A percentile compares a stretch with the other conserved stretches of the same genome.
Evolutionary conservation across 2,329 filamentous ascomycete species (phyloP).

Genomic region (Sordariomycetes sp.): DNA sequence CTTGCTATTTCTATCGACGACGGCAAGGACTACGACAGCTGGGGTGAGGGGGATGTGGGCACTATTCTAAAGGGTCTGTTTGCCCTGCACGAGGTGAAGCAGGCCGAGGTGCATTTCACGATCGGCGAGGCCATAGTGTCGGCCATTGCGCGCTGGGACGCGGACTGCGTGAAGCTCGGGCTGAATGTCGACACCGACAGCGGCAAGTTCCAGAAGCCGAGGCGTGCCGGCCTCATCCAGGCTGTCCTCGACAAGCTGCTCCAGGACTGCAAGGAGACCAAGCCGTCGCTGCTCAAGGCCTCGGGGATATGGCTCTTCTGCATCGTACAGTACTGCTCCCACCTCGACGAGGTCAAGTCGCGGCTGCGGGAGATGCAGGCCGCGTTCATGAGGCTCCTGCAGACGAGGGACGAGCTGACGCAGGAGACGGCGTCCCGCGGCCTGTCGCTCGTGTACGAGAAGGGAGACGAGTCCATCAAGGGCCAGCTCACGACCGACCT

Average conservation of each 20-base stretch:
- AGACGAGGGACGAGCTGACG: constrained; percentile 83
- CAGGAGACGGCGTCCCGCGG: constrained; percentile 92
- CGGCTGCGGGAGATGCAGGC: constrained; percentile 70
- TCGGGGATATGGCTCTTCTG: constrained; percentile 94
- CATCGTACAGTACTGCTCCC: constrained; percentile 80
- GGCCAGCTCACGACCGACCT: constrained; percentile 79
- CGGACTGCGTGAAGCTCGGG: constrained; percentile 63
- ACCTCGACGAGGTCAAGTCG: constrained; percentile 61
- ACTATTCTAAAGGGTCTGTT: constrained; percentile 60
- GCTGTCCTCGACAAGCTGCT: constrained; percentile 63
- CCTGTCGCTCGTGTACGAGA: constrained; percentile 86
- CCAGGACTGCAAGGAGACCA: constrained; percentile 68
- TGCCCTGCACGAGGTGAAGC: constrained; percentile 70
- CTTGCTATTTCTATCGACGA: constrained; percentile 54
- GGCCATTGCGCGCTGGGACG: constrained; percentile 71
- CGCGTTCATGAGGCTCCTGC: constrained; percentile 79
- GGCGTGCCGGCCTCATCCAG: constrained; percentile 30
- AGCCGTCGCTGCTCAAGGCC: constrained; percentile 81
- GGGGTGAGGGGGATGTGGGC: constrained; percentile 29
- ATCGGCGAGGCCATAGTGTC: constrained; percentile 82
- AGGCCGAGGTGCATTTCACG: constrained; percentile 80
- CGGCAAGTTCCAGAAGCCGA: constrained; percentile 23
- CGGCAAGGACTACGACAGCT: constrained; percentile 17
- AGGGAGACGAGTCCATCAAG: constrained; percentile 71
- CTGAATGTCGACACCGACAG: constrained; percentile 57